Conservation (phyloP, 768 basidiomycete genomes). For the Tulasnella sp. region DNA sequence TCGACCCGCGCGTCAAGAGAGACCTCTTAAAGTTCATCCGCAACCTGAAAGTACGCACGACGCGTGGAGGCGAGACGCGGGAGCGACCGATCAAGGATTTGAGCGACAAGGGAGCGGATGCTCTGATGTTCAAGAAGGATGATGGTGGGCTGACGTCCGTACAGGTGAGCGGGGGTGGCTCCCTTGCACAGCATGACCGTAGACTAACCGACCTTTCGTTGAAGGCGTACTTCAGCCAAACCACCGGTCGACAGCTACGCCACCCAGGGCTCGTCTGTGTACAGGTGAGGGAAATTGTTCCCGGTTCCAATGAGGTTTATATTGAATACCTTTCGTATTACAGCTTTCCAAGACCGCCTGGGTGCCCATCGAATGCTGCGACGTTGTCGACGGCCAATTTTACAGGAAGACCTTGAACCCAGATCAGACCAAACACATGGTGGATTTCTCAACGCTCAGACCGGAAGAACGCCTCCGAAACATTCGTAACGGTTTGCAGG, state of each 20-base stretch:
- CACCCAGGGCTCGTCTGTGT: slow-evolving; percentile 63
- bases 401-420: slow-evolving; percentile 57
- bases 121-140: slow-evolving; percentile 52
- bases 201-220: neutral
- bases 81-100: slow-evolving; percentile 37
- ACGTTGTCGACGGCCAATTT: slow-evolving; percentile 60
- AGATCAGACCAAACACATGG: slow-evolving; percentile 46
- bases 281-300: slow-evolving; percentile 50
- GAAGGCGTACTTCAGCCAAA: neutral
- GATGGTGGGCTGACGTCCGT: slow-evolving; percentile 44
- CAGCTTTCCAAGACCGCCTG: slow-evolving; percentile 39
- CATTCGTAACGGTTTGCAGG: slow-evolving; percentile 53
- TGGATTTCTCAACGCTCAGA: slow-evolving; percentile 62
- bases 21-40: slow-evolving; percentile 16
- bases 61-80: neutral
- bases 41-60: slow-evolving; percentile 15
- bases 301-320: too few species aligned
- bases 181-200: neutral
- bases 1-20: neutral
- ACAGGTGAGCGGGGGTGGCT: slow-evolving; percentile 35
- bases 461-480: slow-evolving; percentile 54
- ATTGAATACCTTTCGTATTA: too few species aligned
- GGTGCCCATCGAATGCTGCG: slow-evolving; percentile 64
- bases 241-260: slow-evolving; percentile 38
- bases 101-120: slow-evolving; percentile 51